Evolutionary conservation across 345 rosid species (phyloP), one percentile per base, ranked within the genome.

Genomic region (Eutrema yunnanense): DNA sequence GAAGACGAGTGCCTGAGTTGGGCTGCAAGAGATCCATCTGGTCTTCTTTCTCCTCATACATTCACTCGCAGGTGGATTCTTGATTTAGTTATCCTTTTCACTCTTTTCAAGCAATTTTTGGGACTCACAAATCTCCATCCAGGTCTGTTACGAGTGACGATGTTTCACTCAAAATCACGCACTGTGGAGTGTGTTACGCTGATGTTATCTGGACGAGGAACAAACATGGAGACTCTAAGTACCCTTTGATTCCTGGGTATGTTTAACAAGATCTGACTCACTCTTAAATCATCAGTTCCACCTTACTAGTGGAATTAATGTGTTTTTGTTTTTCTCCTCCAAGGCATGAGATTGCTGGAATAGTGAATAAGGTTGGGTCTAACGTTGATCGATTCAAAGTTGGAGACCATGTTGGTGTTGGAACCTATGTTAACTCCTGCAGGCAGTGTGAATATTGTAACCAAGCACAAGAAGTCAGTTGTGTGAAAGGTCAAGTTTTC

Each of bases 171-270:
- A 81, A 78, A 6, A 95, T 95, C 61, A 92, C 96, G 0, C 96
- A 95, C 66, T 95, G 96, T 78, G 97, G 99, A 49, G 76, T 95
- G 59, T 95, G 99, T 79, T 87, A 88, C 79, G 96, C 96, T 67
- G 99, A 95, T 81, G 82, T 85, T 71, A 40, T 75, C 52, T 87
- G 96, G 96, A 85, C 90, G 33, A 79, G 83, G 74, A 95, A 92
- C 85, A 48, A 67, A 69, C 80, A 36, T 41, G 88, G 82, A 19
- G 82, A 84, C 71, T 82, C 94, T 2, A 88, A 73, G 80, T 90
- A 92, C 67, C 99, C 99, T 73, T 40, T 95, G 75, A 86, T 95
- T 76, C 97, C 97, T 7, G 97, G 97, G 97, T 95, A 84, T 46
- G 32, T 36, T 69, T 47, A 43, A 41, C 54, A n/a, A 6, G n/a